Evolutionary conservation across 2,329 filamentous ascomycete genomes (phyloP), one percentile per base, ranked within the genome.

Genomic region (Venturia effusa): DNA sequence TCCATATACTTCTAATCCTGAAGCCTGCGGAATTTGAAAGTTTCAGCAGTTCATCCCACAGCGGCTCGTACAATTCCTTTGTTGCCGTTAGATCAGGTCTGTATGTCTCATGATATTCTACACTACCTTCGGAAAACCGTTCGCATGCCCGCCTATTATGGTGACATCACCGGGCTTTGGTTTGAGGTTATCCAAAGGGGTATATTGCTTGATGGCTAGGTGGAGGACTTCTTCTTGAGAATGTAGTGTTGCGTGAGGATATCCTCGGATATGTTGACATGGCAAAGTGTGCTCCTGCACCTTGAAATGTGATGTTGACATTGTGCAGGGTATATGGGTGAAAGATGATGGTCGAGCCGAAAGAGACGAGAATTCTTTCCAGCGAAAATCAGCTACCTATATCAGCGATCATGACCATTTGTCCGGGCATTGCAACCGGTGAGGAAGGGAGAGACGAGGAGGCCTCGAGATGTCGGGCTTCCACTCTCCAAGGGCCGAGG

Each of bases 11-110:
- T 64, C 90, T 84, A 69, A 97, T 90, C 1, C 82, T 80, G 69
- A 95, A 84, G 22, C 85, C 86, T 64, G 81, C 78, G 17, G 75
- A 72, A 67, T 82, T 81, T 6, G 86, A 78, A 22, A 80, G 77
- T 22, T 80, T 75, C 68, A 89, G 79, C 1, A 97, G 78, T 61
- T 96, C 90, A 65, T 93, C 90, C 89, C 92, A 97, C 0, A 97
- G 78, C 0, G 93, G 89, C 70, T 97, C 92, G 72, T 97, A 97
- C 1, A 97, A 76, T 79, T 97, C 93, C 88, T 92, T 64, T 1
- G 61, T 10, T 2, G 30, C 3, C 67, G 39, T 69, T 43, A 71
- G 63, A 59, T 59, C 59, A 45, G 13, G 57, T 51, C 24, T 7
- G 19, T 2, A 19, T 17, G 15, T 17, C n/a, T 43, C 15, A 17